Percentiles rank a stretch among this genome's conserved stretches.
Conservation (phyloP, 768 basidiomycete genomes). For the Hericium erinaceus region DNA sequence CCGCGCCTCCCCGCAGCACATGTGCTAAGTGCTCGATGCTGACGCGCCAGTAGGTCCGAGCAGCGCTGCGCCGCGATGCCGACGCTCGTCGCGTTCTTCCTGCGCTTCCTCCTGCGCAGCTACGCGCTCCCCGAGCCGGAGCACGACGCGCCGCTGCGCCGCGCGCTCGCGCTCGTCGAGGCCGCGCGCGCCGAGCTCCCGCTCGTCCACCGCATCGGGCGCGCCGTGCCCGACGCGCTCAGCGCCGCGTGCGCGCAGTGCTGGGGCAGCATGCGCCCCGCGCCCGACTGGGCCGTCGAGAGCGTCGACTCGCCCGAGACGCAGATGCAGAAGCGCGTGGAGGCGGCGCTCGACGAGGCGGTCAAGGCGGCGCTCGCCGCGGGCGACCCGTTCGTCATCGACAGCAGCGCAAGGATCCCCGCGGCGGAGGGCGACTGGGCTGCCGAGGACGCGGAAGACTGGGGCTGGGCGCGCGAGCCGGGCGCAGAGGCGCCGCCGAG, state of each 20-base stretch:
- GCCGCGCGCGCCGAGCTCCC: conserved; percentile 42
- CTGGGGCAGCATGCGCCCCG: conserved; percentile 31
- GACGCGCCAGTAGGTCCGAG: no score
- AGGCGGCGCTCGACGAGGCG: neutral
- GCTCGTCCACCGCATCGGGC: conserved; percentile 35
- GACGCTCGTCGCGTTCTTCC: conserved; percentile 47
- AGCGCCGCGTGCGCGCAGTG: conserved; percentile 37
- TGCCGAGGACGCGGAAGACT: neutral
- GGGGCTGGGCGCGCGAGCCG: neutral
- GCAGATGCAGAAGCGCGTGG: neutral
- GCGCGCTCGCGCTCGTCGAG: conserved; percentile 35
- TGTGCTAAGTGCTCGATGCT: neutral
- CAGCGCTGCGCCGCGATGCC: conserved; percentile 42
- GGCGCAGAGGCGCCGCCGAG: neutral
- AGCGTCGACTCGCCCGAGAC: conserved; percentile 2
- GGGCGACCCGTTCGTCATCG: neutral
- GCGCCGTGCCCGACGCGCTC: conserved; percentile 40
- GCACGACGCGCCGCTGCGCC: conserved; percentile 36
- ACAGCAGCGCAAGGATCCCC: neutral
- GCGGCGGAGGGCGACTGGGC: neutral
- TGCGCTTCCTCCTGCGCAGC: conserved; percentile 51
- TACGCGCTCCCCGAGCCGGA: conserved; percentile 39
- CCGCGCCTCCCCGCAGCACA: conserved; percentile 10
- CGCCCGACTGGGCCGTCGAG: conserved; percentile 11
- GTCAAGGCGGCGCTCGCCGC: neutral